Evolutionary conservation across 768 basidiomycete species (phyloP).

Genomic region (Gymnopilus dilepis): DNA sequence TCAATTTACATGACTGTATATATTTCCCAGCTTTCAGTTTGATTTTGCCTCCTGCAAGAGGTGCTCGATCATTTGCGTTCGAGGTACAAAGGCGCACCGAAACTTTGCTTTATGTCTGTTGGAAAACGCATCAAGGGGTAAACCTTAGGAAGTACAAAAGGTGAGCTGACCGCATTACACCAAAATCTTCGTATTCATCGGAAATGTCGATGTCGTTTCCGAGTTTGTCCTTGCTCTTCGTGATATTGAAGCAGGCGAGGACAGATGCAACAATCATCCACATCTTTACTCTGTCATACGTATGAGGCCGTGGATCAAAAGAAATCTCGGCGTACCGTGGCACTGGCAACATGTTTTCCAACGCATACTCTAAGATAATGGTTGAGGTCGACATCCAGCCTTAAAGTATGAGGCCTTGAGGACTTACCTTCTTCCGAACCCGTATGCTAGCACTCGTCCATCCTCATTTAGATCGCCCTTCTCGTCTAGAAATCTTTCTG

Average conservation of each 20-base stretch:
- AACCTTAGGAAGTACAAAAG: no score
- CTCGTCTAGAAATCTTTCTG: constrained; percentile 32
- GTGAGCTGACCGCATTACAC: background rate
- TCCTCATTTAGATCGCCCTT: constrained; percentile 14
- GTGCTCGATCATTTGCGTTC: background rate
- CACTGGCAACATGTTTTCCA: constrained; percentile 18
- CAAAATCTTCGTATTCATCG: constrained; percentile 15
- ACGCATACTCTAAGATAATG: constrained; percentile 19
- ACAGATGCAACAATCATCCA: constrained; percentile 25
- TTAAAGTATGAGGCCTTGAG: background rate
- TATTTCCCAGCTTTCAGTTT: no score
- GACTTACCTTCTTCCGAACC: constrained; percentile 27
- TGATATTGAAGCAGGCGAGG: constrained; percentile 20
- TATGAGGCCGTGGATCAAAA: background rate
- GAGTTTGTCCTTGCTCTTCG: constrained; percentile 18
- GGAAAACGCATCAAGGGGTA: no score
- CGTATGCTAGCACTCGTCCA: constrained; percentile 15
- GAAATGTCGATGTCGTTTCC: constrained; percentile 25
- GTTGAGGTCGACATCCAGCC: no score
- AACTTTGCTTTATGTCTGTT: constrained; percentile 4
- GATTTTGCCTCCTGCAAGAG: background rate
- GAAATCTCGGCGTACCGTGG: constrained; percentile 11
- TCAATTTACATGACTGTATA: no score
- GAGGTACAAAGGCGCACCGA: background rate
- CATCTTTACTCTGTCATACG: constrained; percentile 9